Conservation (phyloP, 305 asterid species). For the Solanum hybrid region DNA sequence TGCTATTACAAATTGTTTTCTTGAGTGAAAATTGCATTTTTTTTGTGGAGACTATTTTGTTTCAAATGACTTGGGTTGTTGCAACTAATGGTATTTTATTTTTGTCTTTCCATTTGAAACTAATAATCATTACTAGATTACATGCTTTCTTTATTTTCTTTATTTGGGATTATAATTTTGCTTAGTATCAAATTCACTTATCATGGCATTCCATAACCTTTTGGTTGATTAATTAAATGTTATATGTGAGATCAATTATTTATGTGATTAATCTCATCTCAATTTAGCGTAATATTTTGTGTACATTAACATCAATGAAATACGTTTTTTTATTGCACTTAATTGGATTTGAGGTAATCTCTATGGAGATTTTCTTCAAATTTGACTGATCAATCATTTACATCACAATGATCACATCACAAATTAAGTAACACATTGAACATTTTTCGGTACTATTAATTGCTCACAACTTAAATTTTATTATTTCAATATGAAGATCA, state of each 20-base stretch:
- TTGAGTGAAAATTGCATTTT: no score
- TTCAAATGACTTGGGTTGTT: background rate
- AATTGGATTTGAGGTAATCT: background rate
- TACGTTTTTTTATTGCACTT: background rate
- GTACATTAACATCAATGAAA: background rate
- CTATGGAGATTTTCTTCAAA: background rate
- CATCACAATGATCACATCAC: background rate
- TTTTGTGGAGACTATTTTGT: no score
- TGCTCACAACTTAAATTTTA: background rate
- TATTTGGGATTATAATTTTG: background rate
- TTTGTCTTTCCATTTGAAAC: background rate
- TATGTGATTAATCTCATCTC: background rate
- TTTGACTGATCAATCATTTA: no score
- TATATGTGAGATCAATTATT: background rate
- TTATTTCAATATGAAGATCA: background rate
- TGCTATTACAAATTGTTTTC: no score
- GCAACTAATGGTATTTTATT: background rate
- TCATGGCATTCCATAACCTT: background rate
- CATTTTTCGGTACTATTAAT: background rate
- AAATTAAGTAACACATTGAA: background rate
- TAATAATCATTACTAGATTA: background rate
- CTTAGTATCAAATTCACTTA: background rate
- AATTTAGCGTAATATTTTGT: no score
- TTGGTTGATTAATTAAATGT: background rate
- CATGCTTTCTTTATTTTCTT: background rate